Conservation (phyloP, 1,139 yeast species). For the Magnusiomyces clavatus region DNA sequence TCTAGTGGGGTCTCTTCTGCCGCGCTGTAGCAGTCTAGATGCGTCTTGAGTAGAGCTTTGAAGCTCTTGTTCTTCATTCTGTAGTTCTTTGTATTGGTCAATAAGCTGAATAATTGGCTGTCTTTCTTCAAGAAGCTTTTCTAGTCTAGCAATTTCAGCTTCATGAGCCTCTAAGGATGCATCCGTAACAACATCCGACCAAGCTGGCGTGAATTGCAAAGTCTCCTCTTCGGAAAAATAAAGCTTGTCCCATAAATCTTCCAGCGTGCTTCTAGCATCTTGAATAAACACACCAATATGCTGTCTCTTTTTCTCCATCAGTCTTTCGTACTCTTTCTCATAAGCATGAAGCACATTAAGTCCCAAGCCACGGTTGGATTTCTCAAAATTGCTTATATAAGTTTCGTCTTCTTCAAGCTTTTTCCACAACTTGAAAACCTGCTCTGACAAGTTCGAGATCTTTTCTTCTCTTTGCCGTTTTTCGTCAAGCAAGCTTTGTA, state of each 20-base stretch:
- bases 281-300: constrained; percentile 60
- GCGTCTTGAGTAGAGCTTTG: constrained; percentile 72
- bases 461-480: constrained; percentile 16
- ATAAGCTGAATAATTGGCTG: constrained; percentile 50
- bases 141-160: constrained; percentile 46
- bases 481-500: constrained; percentile 16
- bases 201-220: constrained; percentile 33
- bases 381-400: constrained; percentile 22
- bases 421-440: constrained; percentile 24
- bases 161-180: constrained; percentile 54
- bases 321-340: constrained; percentile 48
- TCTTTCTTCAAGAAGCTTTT: constrained; percentile 43
- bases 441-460: constrained; percentile 15
- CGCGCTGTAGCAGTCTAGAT: constrained; percentile 66
- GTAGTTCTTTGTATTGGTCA: constrained; percentile 46
- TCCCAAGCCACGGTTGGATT: constrained; percentile 28
- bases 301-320: constrained; percentile 53
- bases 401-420: constrained; percentile 23
- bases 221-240: constrained; percentile 46
- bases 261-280: constrained; percentile 52
- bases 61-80: constrained; percentile 54
- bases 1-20: constrained; percentile 52
- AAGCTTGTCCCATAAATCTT: constrained; percentile 53
- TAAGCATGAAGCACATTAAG: constrained; percentile 32
- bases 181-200: constrained; percentile 43